These are phyloP conservation scores for Tetrapyrgos nigripes DNA, from an alignment of 1,284 basidiomycete species.

Conservation along the genomic window DNA sequence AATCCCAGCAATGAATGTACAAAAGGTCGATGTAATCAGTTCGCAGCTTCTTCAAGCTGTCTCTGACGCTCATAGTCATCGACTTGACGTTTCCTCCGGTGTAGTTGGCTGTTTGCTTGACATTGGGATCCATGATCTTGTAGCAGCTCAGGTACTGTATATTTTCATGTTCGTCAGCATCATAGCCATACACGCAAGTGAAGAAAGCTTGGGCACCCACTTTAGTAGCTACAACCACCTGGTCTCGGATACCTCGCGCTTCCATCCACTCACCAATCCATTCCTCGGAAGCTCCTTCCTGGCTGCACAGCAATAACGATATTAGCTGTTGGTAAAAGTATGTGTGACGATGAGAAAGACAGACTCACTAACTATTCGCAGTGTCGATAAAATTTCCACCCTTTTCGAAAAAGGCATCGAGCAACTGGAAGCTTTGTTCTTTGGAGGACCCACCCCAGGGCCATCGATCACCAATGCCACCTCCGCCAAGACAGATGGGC, in stretches of 20 bases:
- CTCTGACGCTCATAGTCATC: background rate
- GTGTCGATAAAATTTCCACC: constrained; percentile 14
- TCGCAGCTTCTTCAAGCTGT: constrained; percentile 33
- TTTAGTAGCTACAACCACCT: constrained; percentile 62
- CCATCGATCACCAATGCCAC: constrained; percentile 12
- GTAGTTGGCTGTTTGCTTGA: constrained; percentile 12
- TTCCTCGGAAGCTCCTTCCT: constrained; percentile 54
- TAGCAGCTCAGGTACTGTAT: constrained; percentile 36
- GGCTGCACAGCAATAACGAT: constrained; percentile 35
- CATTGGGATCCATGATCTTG: constrained; percentile 25
- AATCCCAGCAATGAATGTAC: no score
- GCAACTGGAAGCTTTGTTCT: constrained; percentile 4
- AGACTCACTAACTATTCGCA: constrained; percentile 12
- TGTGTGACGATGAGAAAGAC: background rate
- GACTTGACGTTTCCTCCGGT: background rate
- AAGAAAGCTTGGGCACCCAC: constrained; percentile 25
- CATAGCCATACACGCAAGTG: background rate
- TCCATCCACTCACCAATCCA: constrained; percentile 67
- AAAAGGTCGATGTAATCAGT: constrained; percentile 6
- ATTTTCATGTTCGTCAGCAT: constrained; percentile 6
- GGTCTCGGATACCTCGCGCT: constrained; percentile 54
- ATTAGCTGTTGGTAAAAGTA: background rate
- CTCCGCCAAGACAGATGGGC: constrained; percentile 9
- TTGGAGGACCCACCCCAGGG: background rate
- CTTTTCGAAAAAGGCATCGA: constrained; percentile 6